Percentiles rank a stretch among this genome's conserved stretches.
Evolutionary conservation across 495 filamentous ascomycete species (phyloP).

Genomic region (Annulohypoxylon stygium): DNA sequence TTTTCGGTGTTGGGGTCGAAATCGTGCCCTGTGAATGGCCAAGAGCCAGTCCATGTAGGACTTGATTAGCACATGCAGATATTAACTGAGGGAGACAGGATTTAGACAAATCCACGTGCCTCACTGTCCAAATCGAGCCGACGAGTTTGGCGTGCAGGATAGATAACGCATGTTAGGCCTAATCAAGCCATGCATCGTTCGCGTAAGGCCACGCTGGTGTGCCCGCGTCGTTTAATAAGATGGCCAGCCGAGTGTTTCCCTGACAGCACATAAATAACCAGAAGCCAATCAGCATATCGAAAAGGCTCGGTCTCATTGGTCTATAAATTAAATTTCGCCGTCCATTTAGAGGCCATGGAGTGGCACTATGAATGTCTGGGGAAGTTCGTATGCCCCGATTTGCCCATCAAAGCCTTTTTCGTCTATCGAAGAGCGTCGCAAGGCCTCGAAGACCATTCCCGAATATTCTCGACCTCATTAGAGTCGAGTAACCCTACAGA

Average conservation of each 20-base stretch:
- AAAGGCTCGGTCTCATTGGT: conserved; percentile 41
- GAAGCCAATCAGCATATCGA: conserved; percentile 36
- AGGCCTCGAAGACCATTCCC: conserved; percentile 28
- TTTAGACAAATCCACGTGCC: conserved; percentile 40
- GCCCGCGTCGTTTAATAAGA: conserved; percentile 34
- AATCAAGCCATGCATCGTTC: conserved; percentile 33
- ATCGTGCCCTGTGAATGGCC: conserved; percentile 37
- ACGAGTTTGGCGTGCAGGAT: conserved; percentile 22
- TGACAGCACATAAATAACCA: conserved; percentile 28
- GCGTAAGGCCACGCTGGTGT: conserved; percentile 27
- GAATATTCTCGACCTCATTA: conserved; percentile 43
- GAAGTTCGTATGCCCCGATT: conserved; percentile 37
- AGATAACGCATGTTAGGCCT: conserved; percentile 30
- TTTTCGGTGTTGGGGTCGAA: conserved; percentile 31
- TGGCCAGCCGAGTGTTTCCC: conserved; percentile 38
- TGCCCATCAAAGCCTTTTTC: conserved; percentile 41
- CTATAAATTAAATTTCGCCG: conserved; percentile 48
- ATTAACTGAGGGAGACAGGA: conserved; percentile 42
- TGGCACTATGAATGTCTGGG: conserved; percentile 30
- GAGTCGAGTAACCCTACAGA: conserved; percentile 32
- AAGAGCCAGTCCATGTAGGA: conserved; percentile 21
- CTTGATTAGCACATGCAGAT: conserved; percentile 35
- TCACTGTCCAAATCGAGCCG: conserved; percentile 39
- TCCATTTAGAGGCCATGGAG: conserved; percentile 40
- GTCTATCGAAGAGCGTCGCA: conserved; percentile 24